Evolutionary conservation across 371 early-diverging fungal genomes (phyloP).

Genomic region (Saksenaea vasiformis): DNA sequence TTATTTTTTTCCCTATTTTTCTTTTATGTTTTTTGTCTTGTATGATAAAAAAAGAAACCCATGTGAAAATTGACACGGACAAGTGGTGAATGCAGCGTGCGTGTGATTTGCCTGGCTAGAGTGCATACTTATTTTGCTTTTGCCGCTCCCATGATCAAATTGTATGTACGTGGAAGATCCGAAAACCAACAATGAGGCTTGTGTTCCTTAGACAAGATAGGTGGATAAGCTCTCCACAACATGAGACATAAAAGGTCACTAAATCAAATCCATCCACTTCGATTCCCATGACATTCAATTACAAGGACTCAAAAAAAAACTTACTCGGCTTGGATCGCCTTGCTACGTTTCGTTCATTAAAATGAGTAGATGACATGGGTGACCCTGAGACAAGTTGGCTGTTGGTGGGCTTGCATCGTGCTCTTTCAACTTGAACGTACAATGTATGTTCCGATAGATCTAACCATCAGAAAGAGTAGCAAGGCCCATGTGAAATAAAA

Average conservation of each 20-base stretch:
- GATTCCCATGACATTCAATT: not conserved
- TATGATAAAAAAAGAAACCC: constrained; percentile 2
- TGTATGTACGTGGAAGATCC: not conserved
- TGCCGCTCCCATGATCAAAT: not conserved
- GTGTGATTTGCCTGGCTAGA: not conserved
- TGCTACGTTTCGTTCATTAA: constrained; percentile 79
- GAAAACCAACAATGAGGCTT: not conserved
- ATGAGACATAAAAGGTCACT: not conserved
- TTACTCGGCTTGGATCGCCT: constrained; percentile 56
- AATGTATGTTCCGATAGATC: constrained; percentile 39
- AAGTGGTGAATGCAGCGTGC: not conserved
- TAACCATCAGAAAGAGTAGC: constrained; percentile 9
- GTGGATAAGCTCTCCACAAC: not conserved
- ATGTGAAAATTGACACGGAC: constrained; percentile 1
- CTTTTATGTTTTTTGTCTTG: not conserved
- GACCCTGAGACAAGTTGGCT: constrained; percentile 51
- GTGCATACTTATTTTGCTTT: not conserved
- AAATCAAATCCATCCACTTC: not conserved
- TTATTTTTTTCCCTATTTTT: not conserved
- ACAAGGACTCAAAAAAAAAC: constrained; percentile 1
- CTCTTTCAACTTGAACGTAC: constrained; percentile 60
- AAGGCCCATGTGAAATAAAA: not conserved
- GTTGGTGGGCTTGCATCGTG: constrained; percentile 62
- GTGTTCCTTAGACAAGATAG: not conserved
- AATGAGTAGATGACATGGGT: constrained; percentile 60